Conservation (phyloP, 176 grass and related monocot genomes). For the Dactylis glomerata region DNA sequence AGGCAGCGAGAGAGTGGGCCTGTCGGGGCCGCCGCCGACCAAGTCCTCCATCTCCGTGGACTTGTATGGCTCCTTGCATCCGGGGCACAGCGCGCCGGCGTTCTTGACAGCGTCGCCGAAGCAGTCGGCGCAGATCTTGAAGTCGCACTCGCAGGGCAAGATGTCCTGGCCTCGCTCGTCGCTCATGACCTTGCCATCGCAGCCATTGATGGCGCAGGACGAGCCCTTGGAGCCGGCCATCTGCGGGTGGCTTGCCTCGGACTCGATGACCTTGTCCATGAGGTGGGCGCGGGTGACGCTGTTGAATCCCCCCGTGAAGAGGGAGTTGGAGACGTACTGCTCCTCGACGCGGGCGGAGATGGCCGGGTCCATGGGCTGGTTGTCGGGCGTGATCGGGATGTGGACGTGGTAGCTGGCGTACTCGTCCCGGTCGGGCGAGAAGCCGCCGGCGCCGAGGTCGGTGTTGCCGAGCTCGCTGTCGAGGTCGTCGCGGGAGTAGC, state of each 20-base stretch:
- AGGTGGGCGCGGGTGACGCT: conserved; percentile 85
- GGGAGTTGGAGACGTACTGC: conserved; percentile 87
- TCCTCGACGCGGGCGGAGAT: conserved; percentile 93
- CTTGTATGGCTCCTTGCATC: conserved; percentile 90
- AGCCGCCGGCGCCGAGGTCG: conserved; percentile 15
- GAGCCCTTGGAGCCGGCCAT: conserved; percentile 91
- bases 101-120: conserved; percentile 84
- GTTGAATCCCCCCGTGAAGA: conserved; percentile 96
- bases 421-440: conserved; percentile 57
- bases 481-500: conserved; percentile 79
- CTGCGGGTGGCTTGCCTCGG: conserved; percentile 70
- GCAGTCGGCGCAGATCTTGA: conserved; percentile 92
- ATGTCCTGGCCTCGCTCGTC: conserved; percentile 90
- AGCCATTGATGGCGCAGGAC: conserved; percentile 72
- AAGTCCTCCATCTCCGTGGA: conserved; percentile 79
- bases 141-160: conserved; percentile 89
- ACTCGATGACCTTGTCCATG: conserved; percentile 96
- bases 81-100: conserved; percentile 61
- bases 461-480: conserved; percentile 53
- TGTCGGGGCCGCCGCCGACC: neutral
- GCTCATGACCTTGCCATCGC: conserved; percentile 85
- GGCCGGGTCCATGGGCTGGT: conserved; percentile 86
- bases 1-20: conserved; percentile 42
- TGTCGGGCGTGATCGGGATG: conserved; percentile 76
- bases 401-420: conserved; percentile 76